A percentile compares a stretch with the other conserved stretches of the same genome.
These are phyloP conservation scores for Chlamydomonas applanata DNA, from an alignment of 139 green algal genomes.

Conservation along the genomic window DNA sequence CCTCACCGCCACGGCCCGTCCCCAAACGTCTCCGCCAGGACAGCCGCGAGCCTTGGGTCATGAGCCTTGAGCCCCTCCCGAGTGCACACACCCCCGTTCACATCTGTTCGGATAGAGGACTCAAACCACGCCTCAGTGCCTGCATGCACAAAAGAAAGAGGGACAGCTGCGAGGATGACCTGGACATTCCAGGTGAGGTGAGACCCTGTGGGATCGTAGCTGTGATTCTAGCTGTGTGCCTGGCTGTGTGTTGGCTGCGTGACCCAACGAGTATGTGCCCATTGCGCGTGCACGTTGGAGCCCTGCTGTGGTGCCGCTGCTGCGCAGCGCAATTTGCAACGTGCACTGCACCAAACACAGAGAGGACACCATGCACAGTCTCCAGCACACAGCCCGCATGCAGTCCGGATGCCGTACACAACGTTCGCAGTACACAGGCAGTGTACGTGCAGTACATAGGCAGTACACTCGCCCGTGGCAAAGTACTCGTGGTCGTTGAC, in stretches of 20 bases:
- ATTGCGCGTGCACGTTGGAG: too few relatives aligned
- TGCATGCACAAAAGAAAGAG: conserved; percentile 27
- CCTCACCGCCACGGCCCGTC: conserved; percentile 36
- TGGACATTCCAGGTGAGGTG: background rate
- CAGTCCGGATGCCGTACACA: background rate
- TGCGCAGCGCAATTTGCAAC: too few relatives aligned
- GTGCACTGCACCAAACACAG: too few relatives aligned
- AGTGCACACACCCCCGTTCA: conserved; percentile 72
- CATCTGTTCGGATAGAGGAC: conserved; percentile 55
- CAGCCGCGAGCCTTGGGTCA: conserved; percentile 58
- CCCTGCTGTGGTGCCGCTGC: too few relatives aligned
- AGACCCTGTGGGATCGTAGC: background rate
- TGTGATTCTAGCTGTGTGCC: too few relatives aligned
- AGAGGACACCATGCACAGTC: too few relatives aligned
- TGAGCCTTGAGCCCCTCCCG: conserved; percentile 47
- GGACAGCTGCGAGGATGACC: background rate
- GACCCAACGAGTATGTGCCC: too few relatives aligned
- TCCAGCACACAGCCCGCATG: background rate
- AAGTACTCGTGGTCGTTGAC: conserved; percentile 76
- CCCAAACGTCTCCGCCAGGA: conserved; percentile 45
- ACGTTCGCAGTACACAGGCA: background rate
- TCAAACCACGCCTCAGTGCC: conserved; percentile 71
- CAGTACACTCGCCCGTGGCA: conserved; percentile 29
- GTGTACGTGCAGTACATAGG: background rate
- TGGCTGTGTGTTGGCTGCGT: too few relatives aligned